Conservation (phyloP, 805 yeast genomes). For the Hanseniaspora singularis region DNA sequence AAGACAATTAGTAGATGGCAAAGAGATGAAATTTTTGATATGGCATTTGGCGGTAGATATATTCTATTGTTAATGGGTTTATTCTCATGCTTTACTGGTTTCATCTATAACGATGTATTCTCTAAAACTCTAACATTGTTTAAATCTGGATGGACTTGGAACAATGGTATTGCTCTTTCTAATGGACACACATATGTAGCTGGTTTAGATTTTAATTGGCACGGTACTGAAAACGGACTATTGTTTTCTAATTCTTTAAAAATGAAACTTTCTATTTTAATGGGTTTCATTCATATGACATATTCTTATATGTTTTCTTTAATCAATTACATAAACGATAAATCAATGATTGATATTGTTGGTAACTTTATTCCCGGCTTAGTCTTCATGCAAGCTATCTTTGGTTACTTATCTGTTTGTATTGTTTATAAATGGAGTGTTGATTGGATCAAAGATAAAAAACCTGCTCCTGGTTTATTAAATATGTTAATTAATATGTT, state of each 20-base stretch:
- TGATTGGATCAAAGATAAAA: constrained; percentile 52
- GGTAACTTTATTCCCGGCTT: constrained; percentile 68
- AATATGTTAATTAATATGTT: constrained; percentile 71
- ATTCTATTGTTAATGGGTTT: constrained; percentile 58
- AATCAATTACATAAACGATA: constrained; percentile 47
- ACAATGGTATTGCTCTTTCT: constrained; percentile 39
- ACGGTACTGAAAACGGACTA: constrained; percentile 63
- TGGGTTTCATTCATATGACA: constrained; percentile 68
- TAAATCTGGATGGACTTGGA: constrained; percentile 62
- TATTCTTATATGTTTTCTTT: constrained; percentile 59
- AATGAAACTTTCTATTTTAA: constrained; percentile 62
- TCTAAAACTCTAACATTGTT: constrained; percentile 60
- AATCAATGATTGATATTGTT: constrained; percentile 49
- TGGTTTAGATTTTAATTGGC: constrained; percentile 68
- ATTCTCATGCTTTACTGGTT: constrained; percentile 64
- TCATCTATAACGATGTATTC: constrained; percentile 59
- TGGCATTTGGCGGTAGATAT: constrained; percentile 64
- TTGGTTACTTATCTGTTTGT: constrained; percentile 56
- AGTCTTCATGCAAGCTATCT: constrained; percentile 62
- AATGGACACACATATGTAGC: constrained; percentile 35
- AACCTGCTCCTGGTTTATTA: constrained; percentile 59
- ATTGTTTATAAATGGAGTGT: constrained; percentile 64
- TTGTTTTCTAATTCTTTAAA: constrained; percentile 62
- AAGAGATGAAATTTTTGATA: constrained; percentile 63
- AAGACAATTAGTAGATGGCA: constrained; percentile 40